Percentiles rank a stretch among this genome's conserved stretches.
phyloP scores from a whole-genome alignment of 78 protist species.

The Polysphondylium violaceum region DNA sequence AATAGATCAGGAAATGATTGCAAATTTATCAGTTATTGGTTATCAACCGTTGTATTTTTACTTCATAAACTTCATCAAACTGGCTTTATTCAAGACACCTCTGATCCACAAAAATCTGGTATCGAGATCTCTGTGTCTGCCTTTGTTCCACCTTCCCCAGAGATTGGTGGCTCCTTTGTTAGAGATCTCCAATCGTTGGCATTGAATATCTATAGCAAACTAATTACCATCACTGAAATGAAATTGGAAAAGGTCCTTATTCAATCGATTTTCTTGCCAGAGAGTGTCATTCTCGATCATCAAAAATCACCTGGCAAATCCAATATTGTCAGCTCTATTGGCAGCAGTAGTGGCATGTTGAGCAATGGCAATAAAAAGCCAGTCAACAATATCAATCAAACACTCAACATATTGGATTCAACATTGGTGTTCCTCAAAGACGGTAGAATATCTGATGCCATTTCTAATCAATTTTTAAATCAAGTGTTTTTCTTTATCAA shows the following conservation, averaged over 20 bases:
- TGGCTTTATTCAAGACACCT: conserved; percentile 21
- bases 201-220: conserved; percentile 39
- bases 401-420: conserved; percentile 14
- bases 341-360: no score
- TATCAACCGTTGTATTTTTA: conserved; percentile 40
- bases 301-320: conserved; percentile 24
- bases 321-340: no score
- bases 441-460: conserved; percentile 34
- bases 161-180: conserved; percentile 58
- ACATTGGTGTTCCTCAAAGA: conserved; percentile 24
- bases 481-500: conserved; percentile 70
- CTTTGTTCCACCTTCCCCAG: conserved; percentile 39
- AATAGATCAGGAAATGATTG: conserved; percentile 68
- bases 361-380: no score
- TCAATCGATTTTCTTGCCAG: conserved; percentile 49
- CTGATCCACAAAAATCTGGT: conserved; percentile 56
- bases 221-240: conserved; percentile 37
- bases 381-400: background rate
- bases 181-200: conserved; percentile 53
- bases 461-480: conserved; percentile 57
- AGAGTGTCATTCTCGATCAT: conserved; percentile 30
- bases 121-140: conserved; percentile 31
- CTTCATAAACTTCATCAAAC: conserved; percentile 52
- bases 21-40: conserved; percentile 72
- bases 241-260: conserved; percentile 60